Evolutionary conservation across 2,329 filamentous ascomycete species (phyloP), one percentile per base, ranked within the genome.

Genomic region (Ascochyta pisi): DNA sequence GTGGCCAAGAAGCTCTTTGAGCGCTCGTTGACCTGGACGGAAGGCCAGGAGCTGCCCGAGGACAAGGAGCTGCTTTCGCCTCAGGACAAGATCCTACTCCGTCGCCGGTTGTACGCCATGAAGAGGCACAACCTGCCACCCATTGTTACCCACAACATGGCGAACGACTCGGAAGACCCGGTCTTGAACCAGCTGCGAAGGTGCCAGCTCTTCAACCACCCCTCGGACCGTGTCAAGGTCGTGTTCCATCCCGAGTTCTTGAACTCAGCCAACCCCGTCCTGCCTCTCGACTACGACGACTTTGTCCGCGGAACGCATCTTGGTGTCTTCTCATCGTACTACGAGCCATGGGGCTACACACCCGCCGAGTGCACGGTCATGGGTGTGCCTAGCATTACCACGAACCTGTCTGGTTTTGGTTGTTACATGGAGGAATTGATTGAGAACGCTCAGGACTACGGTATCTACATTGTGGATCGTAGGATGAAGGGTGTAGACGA

Each of bases 401-500:
- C 94, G 26, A 99, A 99, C 77, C 81, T 99, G 40, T 98, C 95
- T 6, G 95, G 95, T 19, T 99, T 99, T 71, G 95, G 95, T 45
- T 98, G 95, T 79, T 98, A 99, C 78, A 99, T 99, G 95, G 95
- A 99, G 77, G 95, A 98, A 78, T 81, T 98, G 65, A 98, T 99
- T 64, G 94, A 98, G 79, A 98, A 98, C 78, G 96, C 94, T 37
- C 90, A 90, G 63, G 95, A 99, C 77, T 98, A 99, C 73, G 95
- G 95, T 64, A 98, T 99, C 78, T 98, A 98, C 82, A 98, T 99
- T 76, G 93, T 99, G 41, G 95, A 99, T 75, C 90, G 95, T 53
- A 88, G 95, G 44, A 90, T 87, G 80, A 98, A 98, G 84, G 94
- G 93, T 26, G 89, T 99, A 1, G 95, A 99, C 71, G 95, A 98